Evolutionary conservation across 1,284 basidiomycete species (phyloP).

Genomic region (Cryptococcus sp.): DNA sequence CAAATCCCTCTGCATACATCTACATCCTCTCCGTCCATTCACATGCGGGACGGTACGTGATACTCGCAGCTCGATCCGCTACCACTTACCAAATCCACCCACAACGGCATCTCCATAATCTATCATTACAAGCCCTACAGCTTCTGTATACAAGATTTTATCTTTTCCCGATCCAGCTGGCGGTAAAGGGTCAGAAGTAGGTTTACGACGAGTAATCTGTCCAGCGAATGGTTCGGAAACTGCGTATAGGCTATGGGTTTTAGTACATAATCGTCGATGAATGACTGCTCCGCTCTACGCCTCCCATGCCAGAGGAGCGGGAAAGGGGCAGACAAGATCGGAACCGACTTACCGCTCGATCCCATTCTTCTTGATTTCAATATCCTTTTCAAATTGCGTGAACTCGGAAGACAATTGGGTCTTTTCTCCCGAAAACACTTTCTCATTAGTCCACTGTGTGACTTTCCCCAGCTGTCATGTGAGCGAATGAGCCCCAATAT

Average conservation of each 20-base stretch:
- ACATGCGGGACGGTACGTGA: no score
- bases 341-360: constrained; percentile 56
- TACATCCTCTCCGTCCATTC: no score
- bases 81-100: constrained; percentile 59
- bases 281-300: no score
- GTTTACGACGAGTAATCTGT: constrained; percentile 40
- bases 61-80: no score
- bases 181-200: constrained; percentile 43
- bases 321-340: no score
- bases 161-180: constrained; percentile 38
- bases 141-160: constrained; percentile 61
- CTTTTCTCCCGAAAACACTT: constrained; percentile 62
- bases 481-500: no score
- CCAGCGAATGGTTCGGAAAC: constrained; percentile 43
- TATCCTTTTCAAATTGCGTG: constrained; percentile 62
- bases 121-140: constrained; percentile 78
- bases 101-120: constrained; percentile 72
- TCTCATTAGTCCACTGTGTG: constrained; percentile 47
- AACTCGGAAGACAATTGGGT: constrained; percentile 63
- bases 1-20: no score
- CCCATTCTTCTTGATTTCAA: constrained; percentile 62
- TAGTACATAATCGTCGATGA: background rate
- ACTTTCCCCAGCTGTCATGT: constrained; percentile 40
- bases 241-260: constrained; percentile 39
- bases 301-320: no score